phyloP scores from a whole-genome alignment of 768 basidiomycete species.

The Lactarius psammicola region DNA sequence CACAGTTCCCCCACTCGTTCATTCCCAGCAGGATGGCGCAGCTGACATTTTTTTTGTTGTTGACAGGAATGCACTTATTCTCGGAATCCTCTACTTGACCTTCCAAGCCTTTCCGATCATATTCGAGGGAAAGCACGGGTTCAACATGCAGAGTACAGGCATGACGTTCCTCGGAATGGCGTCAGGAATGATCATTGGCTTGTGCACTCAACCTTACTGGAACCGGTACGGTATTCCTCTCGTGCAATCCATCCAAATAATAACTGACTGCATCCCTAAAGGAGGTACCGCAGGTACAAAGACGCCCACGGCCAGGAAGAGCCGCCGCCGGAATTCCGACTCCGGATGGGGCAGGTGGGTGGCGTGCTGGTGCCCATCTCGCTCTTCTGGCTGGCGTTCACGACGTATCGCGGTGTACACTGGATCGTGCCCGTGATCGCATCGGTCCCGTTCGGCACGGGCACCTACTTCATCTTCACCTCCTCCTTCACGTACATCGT shows the following conservation, averaged over 20 bases:
- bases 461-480: conserved; percentile 63
- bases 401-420: conserved; percentile 46
- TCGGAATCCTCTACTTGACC: conserved; percentile 48
- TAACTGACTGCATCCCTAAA: conserved; percentile 28
- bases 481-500: conserved; percentile 63
- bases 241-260: neutral
- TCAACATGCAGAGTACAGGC: conserved; percentile 50
- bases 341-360: conserved; percentile 68
- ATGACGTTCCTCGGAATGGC: conserved; percentile 53
- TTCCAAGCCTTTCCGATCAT: conserved; percentile 60
- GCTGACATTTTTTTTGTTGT: neutral
- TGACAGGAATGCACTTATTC: conserved; percentile 40
- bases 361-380: conserved; percentile 61
- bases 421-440: conserved; percentile 50
- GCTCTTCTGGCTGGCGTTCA: conserved; percentile 57
- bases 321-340: conserved; percentile 63
- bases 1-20: conserved; percentile 29
- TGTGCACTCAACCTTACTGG: conserved; percentile 47
- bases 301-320: conserved; percentile 42
- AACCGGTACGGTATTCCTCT: conserved; percentile 35
- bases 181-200: conserved; percentile 43
- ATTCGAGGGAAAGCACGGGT: conserved; percentile 49
- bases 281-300: conserved; percentile 41
- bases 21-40: neutral
- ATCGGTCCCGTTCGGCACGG: conserved; percentile 51